phyloP scores from a whole-genome alignment of 2,329 filamentous ascomycete species.

The Hymenotorrendiella dingleyae region DNA sequence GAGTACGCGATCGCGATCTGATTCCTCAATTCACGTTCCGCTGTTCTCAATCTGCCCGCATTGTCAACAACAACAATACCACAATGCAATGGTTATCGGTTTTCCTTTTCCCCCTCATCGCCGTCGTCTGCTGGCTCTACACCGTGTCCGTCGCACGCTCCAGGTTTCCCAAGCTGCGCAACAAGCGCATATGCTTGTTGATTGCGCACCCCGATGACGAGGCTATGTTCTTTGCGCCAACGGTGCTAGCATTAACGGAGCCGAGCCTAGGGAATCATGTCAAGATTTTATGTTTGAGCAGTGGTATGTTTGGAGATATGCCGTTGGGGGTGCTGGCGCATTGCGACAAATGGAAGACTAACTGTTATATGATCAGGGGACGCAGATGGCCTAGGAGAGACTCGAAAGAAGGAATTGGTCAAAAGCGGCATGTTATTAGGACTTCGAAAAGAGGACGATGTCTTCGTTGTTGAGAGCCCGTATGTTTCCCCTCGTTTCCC shows the following conservation, averaged over 20 bases:
- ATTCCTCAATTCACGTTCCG: neutral
- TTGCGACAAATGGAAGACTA: conserved; percentile 15
- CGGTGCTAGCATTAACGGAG: conserved; percentile 74
- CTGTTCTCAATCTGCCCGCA: neutral
- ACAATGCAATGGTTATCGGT: conserved; percentile 27
- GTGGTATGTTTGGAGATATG: conserved; percentile 60
- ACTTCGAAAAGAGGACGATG: conserved; percentile 66
- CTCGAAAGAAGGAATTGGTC: conserved; percentile 74
- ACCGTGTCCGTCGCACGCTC: conserved; percentile 33
- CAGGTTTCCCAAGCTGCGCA: conserved; percentile 60
- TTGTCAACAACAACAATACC: neutral
- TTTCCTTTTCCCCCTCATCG: conserved; percentile 33
- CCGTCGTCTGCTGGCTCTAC: conserved; percentile 34
- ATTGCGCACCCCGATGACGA: conserved; percentile 98
- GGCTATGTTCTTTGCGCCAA: conserved; percentile 98
- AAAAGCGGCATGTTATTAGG: conserved; percentile 76
- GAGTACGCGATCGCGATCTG: neutral
- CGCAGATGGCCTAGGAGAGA: conserved; percentile 80
- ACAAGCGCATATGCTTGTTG: conserved; percentile 84
- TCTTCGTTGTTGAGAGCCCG: conserved; percentile 78
- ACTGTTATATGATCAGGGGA: conserved; percentile 48
- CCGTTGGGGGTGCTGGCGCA: too few relatives aligned
- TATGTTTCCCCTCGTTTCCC: conserved; percentile 34
- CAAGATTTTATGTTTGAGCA: conserved; percentile 89
- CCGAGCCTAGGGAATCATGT: conserved; percentile 81